A percentile compares a stretch with the other conserved stretches of the same genome.
Evolutionary conservation across 2,329 filamentous ascomycete species (phyloP).

Genomic region (Microcyclospora pomicola): DNA sequence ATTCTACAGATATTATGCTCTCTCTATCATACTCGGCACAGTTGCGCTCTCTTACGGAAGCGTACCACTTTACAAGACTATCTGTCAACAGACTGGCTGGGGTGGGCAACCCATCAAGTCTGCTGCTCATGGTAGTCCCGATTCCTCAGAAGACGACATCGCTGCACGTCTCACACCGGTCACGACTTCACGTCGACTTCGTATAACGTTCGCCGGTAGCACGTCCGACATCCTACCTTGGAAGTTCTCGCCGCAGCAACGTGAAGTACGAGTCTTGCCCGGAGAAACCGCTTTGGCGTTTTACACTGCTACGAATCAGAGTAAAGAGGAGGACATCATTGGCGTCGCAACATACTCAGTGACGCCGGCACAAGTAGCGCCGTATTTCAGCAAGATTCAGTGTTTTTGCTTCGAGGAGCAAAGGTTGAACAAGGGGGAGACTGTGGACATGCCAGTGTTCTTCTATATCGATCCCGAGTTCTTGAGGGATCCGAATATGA

Average conservation of each 20-base stretch:
- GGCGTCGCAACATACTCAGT: slow-evolving; percentile 97
- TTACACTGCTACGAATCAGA: slow-evolving; percentile 90
- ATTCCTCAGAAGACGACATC: slow-evolving; percentile 16
- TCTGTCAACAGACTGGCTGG: slow-evolving; percentile 79
- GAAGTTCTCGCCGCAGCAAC: slow-evolving; percentile 95
- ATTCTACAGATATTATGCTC: slow-evolving; percentile 49
- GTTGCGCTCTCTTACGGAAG: slow-evolving; percentile 71
- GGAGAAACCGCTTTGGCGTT: slow-evolving; percentile 96
- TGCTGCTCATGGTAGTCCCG: slow-evolving; percentile 44
- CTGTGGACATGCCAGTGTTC: slow-evolving; percentile 98
- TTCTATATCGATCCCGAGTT: slow-evolving; percentile 98
- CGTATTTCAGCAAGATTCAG: slow-evolving; percentile 98
- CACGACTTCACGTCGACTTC: slow-evolving; percentile 66
- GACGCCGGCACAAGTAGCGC: slow-evolving; percentile 85
- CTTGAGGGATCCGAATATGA: slow-evolving; percentile 83
- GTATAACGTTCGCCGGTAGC: slow-evolving; percentile 90
- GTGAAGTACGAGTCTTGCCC: slow-evolving; percentile 85
- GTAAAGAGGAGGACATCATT: slow-evolving; percentile 75
- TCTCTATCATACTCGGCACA: slow-evolving; percentile 66
- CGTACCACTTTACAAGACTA: slow-evolving; percentile 81
- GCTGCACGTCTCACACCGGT: slow-evolving; percentile 69
- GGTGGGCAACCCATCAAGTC: slow-evolving; percentile 84
- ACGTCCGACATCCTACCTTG: slow-evolving; percentile 91
- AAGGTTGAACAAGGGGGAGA: slow-evolving; percentile 84
- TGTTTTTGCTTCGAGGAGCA: slow-evolving; percentile 98